These are phyloP conservation scores for Pseudonectria buxi DNA, from an alignment of 2,329 filamentous ascomycete genomes.

Conservation along the genomic window DNA sequence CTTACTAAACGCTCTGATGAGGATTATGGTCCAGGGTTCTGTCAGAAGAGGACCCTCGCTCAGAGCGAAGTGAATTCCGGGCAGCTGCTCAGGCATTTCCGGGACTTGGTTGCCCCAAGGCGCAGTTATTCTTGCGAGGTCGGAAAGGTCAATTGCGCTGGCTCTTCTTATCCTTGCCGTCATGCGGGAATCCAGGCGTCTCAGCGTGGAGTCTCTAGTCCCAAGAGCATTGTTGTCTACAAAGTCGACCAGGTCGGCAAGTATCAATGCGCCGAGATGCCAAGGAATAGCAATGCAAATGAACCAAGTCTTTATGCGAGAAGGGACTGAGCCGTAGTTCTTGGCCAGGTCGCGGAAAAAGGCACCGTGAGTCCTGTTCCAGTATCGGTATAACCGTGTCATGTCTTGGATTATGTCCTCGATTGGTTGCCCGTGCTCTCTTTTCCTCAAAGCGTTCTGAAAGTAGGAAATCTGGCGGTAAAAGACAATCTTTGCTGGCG, in stretches of 20 bases:
- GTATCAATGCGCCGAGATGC: constrained; percentile 48
- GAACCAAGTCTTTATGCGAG: constrained; percentile 52
- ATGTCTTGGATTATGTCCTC: constrained; percentile 43
- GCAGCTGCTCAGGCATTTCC: constrained; percentile 16
- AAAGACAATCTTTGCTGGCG: constrained; percentile 51
- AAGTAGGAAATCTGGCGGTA: constrained; percentile 48
- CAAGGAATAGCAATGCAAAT: constrained; percentile 50
- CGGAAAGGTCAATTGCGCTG: constrained; percentile 39
- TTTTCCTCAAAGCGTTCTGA: constrained; percentile 41
- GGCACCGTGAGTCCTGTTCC: constrained; percentile 43
- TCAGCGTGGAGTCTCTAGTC: constrained; percentile 8
- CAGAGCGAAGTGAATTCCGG: constrained; percentile 45
- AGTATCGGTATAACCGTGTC: constrained; percentile 44
- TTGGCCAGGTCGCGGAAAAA: constrained; percentile 45
- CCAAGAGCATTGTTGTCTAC: constrained; percentile 36
- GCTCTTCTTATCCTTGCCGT: constrained; percentile 33
- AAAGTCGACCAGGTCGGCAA: constrained; percentile 46
- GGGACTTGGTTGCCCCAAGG: constrained; percentile 17
- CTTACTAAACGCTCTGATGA: constrained; percentile 46
- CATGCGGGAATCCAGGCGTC: constrained; percentile 24
- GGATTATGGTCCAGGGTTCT: constrained; percentile 53
- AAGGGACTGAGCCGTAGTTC: constrained; percentile 41
- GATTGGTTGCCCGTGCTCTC: constrained; percentile 27
- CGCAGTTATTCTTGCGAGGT: constrained; percentile 40
- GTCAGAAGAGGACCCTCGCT: constrained; percentile 49